Evolutionary conservation across 108 stramenopile species (phyloP), one percentile per base, ranked within the genome.

Genomic region (Fistulifera pelliculosa): DNA sequence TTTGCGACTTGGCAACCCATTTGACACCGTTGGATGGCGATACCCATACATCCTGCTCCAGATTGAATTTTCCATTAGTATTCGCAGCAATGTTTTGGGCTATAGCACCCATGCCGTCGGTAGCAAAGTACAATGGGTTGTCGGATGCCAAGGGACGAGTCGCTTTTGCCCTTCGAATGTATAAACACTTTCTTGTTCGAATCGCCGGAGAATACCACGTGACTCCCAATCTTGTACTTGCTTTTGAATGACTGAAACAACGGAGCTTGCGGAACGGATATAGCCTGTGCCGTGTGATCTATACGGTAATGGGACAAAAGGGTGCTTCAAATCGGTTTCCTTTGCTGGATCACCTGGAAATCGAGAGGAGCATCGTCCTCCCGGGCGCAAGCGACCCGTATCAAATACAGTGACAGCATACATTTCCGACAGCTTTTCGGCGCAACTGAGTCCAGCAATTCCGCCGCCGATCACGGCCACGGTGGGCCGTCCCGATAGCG

Each of bases 251-350:
- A 71, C 16, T 38, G 44, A 56, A 55, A 64, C 7, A 6, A 19
- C 44, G 43, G 27, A 22, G 43, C 39, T 38, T 43, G 38, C 8
- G 74, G 73, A 45, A 68, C 43, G 21, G 61, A 55, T 0, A 87
- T 28, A 39, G 87, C 66, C 54, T 92, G 90, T 16, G 86, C 86
- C 16, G 90, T 84, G 58, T 92, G 90, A 64, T 92, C 90, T 17
- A 79, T 55, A 0, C 53, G 53, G 38, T 24, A 58, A 12, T 49
- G 19, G 3, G 39, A 64, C 6, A 52, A 16, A 25, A 58, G 15
- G 27, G 3, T 19, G 14, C 1, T 23, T 47, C 14, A 5, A 3
- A 35, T 48, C 47, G 0, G 42, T 38, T 19, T 61, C 57, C 23
- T 64, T 65, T 27, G 66, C 47, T 21, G 13, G 18, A 60, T 85